Conservation (phyloP, 2,329 filamentous ascomycete species). For the Calycina herbarum region DNA sequence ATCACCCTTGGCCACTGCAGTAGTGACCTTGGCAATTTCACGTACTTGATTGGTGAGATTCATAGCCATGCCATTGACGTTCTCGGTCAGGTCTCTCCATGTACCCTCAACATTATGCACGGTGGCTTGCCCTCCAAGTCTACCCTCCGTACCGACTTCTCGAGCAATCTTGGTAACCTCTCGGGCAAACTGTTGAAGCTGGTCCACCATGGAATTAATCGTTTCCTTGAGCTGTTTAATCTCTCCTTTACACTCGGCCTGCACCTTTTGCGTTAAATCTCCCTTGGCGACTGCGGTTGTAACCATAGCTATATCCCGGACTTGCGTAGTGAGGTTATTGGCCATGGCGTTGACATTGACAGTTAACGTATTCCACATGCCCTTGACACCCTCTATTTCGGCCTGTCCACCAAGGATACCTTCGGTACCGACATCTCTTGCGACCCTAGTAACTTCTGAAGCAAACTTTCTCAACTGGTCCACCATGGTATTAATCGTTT, state of each 20-base stretch:
- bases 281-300: slow-evolving; percentile 74
- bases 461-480: slow-evolving; percentile 82
- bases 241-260: slow-evolving; percentile 88
- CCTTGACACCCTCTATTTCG: slow-evolving; percentile 79
- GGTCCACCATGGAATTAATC: slow-evolving; percentile 99
- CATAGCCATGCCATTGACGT: slow-evolving; percentile 98
- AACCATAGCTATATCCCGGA: slow-evolving; percentile 90
- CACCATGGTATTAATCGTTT: slow-evolving; percentile 89
- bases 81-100: slow-evolving; percentile 93
- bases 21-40: slow-evolving; percentile 96
- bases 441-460: slow-evolving; percentile 79
- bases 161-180: slow-evolving; percentile 96
- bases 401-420: slow-evolving; percentile 81
- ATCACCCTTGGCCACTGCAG: slow-evolving; percentile 90
- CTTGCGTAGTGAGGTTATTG: slow-evolving; percentile 82
- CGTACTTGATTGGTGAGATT: slow-evolving; percentile 97
- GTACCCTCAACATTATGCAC: slow-evolving; percentile 96
- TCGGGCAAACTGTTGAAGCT: slow-evolving; percentile 92
- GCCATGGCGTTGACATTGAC: slow-evolving; percentile 89
- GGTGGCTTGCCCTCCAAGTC: slow-evolving; percentile 90
- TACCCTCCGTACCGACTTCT: slow-evolving; percentile 94
- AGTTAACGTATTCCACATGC: slow-evolving; percentile 86
- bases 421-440: slow-evolving; percentile 81
- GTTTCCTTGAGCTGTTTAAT: slow-evolving; percentile 95
- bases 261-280: slow-evolving; percentile 95